Conservation (phyloP, 495 filamentous ascomycete species). For the Penicillium desertorum region DNA sequence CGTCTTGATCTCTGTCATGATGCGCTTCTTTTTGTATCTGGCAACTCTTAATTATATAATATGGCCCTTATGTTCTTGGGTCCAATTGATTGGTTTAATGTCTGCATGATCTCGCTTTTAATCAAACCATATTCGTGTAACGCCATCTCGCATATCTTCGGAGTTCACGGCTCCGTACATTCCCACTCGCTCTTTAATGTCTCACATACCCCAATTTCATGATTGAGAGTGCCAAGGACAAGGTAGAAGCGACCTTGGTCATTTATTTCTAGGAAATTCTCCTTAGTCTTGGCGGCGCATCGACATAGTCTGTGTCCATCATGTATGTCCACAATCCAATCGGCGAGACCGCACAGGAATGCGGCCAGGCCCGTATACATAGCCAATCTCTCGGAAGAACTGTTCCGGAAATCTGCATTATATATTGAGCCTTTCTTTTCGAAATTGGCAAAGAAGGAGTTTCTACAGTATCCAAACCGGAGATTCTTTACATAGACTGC, state of each 20-base stretch:
- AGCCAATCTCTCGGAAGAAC: conserved; percentile 31
- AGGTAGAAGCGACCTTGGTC: neutral
- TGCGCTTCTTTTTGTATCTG: conserved; percentile 13
- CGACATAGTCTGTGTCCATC: conserved; percentile 41
- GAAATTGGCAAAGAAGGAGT: conserved; percentile 57
- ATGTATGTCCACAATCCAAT: conserved; percentile 41
- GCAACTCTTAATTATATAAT: conserved; percentile 19
- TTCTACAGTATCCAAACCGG: conserved; percentile 59
- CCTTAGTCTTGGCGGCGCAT: conserved; percentile 23
- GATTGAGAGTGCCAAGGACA: conserved; percentile 23
- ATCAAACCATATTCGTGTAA: neutral
- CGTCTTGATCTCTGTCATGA: conserved; percentile 11
- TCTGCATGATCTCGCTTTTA: neutral
- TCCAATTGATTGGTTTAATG: neutral
- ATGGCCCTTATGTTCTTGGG: neutral
- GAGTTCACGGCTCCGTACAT: neutral
- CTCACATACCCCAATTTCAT: conserved; percentile 35
- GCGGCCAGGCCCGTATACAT: conserved; percentile 31
- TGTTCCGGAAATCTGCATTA: conserved; percentile 40
- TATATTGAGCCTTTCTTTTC: conserved; percentile 48
- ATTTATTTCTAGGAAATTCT: conserved; percentile 25
- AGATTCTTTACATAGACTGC: conserved; percentile 51
- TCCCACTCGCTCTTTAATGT: conserved; percentile 12
- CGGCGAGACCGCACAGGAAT: conserved; percentile 34
- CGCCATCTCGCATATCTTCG: no score